Evolutionary conservation across 176 grass and related monocot species (phyloP).

Genomic region (Lolium multiflorum): DNA sequence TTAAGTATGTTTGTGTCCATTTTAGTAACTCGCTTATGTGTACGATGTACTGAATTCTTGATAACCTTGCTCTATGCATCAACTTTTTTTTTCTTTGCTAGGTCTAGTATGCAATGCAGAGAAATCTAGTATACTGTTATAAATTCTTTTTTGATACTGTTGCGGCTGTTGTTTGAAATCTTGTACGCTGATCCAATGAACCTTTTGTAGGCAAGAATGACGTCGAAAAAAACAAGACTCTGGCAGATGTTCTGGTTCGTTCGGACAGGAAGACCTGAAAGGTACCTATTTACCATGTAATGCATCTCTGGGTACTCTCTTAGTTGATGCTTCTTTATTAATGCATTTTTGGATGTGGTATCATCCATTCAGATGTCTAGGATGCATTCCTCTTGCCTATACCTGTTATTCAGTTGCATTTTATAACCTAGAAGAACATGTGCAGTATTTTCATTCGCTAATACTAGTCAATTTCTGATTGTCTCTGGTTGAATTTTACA

Average conservation of each 20-base stretch:
- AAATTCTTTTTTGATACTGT: neutral
- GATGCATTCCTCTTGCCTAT: neutral
- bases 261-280: neutral
- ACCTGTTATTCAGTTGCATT: neutral
- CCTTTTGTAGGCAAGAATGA: conserved; percentile 1
- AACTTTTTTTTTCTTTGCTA: neutral
- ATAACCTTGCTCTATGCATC: neutral
- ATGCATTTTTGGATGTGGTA: neutral
- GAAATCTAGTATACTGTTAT: neutral
- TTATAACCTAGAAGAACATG: neutral
- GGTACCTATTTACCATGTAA: neutral
- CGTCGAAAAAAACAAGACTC: neutral
- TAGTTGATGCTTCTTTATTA: neutral
- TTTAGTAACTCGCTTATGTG: neutral
- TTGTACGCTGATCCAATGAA: neutral
- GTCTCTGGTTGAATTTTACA: neutral
- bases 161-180: neutral
- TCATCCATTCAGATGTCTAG: neutral
- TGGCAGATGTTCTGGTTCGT: conserved; percentile 25
- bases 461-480: too few species aligned
- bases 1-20: neutral
- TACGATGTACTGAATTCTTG: conserved; percentile 5
- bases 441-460: too few species aligned
- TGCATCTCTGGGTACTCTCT: neutral
- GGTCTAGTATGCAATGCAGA: neutral